phyloP scores from a whole-genome alignment of 495 filamentous ascomycete species.

The Penicillium nucicola region DNA sequence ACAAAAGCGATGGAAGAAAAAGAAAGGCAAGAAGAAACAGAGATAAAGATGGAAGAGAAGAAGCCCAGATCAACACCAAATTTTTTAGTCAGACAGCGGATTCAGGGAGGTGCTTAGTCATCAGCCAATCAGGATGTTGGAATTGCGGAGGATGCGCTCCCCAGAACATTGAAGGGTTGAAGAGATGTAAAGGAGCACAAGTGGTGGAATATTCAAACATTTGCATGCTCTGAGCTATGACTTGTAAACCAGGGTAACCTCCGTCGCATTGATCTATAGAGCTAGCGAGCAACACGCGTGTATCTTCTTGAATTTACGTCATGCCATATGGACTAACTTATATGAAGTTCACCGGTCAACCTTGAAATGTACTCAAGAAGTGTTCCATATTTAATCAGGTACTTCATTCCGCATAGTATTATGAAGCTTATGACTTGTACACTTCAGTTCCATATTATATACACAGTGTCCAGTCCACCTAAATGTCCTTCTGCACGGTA shows the following conservation, averaged over 20 bases:
- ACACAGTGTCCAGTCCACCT: neutral
- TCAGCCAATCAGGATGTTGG: conserved; percentile 33
- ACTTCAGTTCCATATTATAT: neutral
- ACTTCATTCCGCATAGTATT: neutral
- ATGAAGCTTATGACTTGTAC: neutral
- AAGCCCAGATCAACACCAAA: conserved; percentile 33
- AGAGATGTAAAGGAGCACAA: neutral
- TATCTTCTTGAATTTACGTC: no score
- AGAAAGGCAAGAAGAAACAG: conserved; percentile 34
- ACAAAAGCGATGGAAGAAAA: conserved; percentile 33
- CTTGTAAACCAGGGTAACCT: no score
- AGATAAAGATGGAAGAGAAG: conserved; percentile 22
- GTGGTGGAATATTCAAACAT: no score
- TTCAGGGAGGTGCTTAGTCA: conserved; percentile 40
- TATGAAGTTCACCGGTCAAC: neutral
- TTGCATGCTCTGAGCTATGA: no score
- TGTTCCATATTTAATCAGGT: neutral
- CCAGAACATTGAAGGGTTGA: neutral
- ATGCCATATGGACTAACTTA: no score
- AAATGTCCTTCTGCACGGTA: conserved; percentile 35
- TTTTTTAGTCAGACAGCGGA: conserved; percentile 29
- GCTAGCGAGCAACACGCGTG: no score
- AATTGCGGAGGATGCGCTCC: conserved; percentile 36
- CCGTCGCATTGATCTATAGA: no score
- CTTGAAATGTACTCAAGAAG: neutral